Base-by-base conservation (phyloP, 257 asterid species). In the Petunia secreta region DNA sequence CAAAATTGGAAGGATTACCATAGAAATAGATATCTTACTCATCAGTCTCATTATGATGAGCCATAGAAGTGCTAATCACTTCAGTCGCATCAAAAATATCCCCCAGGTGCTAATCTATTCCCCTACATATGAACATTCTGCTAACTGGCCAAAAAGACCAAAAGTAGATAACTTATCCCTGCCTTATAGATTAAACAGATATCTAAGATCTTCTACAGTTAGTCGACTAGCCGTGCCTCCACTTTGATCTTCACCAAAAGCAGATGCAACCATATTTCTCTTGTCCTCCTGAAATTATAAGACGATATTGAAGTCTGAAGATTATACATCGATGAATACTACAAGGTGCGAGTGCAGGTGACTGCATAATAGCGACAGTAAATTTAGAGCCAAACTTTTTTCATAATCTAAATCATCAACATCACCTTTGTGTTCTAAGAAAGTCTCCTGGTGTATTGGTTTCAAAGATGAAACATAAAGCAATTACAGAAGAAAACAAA, bases 211-310 rank as follows among this genome's bases (percentile, higher is more conserved):
- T 36, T 94, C 98, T 77, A 87, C 85, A 1, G 92, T 85, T 74
- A 94, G 89, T 52, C 96, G 94, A 79, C 85, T 63, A 54, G 85
- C 93, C 1, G 87, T 89, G n/a, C 90, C 90, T 9, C 98, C 97
- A 68, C 91, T 88, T 75, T 83, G 89, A 86, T 96, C 98, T 87
- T 96, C 99, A 59, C 98, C 99, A 82, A 94, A 96, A 78, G 98
- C 99, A 15, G 98, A 89, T 75, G 99, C 98, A 34, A 96, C 98
- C 98, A 96, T 96, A 81, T 94, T 92, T 83, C 99, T 91, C 90
- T 94, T 96, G 80, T 96, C 97, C 57, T 94, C 99, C 98, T 96
- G 93, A 67, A 80, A 84, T 50, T 73, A 46, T 39, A 46, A 57
- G 63, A 57, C n/a, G 60, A 55, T 57, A 57, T 57, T 57, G 63